Percentiles rank a stretch among this genome's conserved stretches.
These are phyloP conservation scores for Lactarius evosmus DNA, from an alignment of 768 basidiomycete genomes.

Conservation along the genomic window DNA sequence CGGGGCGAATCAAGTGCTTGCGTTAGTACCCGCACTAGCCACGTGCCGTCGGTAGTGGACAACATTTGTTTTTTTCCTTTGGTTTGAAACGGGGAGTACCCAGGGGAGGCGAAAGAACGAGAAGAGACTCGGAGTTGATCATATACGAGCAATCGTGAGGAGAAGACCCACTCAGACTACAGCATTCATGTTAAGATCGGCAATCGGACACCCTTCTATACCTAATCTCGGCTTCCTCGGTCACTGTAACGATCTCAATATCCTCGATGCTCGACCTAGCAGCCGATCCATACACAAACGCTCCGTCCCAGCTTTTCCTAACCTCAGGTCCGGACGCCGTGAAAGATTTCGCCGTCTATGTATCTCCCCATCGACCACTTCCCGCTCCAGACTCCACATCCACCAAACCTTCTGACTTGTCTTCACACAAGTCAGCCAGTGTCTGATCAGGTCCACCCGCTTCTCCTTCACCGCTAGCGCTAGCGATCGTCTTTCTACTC, in stretches of 20 bases:
- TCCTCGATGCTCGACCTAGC: conserved; percentile 13
- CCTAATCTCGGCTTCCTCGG: conserved; percentile 16
- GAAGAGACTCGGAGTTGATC: conserved; percentile 10
- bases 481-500: conserved; percentile 58
- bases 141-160: conserved; percentile 10
- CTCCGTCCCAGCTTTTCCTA: conserved; percentile 13
- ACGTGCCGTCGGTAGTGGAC: background rate
- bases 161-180: conserved; percentile 19
- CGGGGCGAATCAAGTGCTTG: conserved; percentile 2
- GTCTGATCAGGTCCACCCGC: conserved; percentile 46
- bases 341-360: background rate
- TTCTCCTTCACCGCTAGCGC: conserved; percentile 63
- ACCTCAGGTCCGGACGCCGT: conserved; percentile 2
- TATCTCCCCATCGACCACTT: conserved; percentile 17
- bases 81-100: conserved; percentile 14
- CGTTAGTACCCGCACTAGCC: conserved; percentile 3
- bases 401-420: conserved; percentile 10
- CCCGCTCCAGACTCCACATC: conserved; percentile 19
- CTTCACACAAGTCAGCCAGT: conserved; percentile 14
- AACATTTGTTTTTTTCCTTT: background rate
- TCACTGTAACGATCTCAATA: background rate
- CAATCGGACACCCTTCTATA: conserved; percentile 14
- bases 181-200: conserved; percentile 8
- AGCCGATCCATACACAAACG: conserved; percentile 5
- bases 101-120: conserved; percentile 6